Percentiles rank a stretch among this genome's conserved stretches.
phyloP scores from a whole-genome alignment of 306 rosid species.

The Lathyrus aphaca region DNA sequence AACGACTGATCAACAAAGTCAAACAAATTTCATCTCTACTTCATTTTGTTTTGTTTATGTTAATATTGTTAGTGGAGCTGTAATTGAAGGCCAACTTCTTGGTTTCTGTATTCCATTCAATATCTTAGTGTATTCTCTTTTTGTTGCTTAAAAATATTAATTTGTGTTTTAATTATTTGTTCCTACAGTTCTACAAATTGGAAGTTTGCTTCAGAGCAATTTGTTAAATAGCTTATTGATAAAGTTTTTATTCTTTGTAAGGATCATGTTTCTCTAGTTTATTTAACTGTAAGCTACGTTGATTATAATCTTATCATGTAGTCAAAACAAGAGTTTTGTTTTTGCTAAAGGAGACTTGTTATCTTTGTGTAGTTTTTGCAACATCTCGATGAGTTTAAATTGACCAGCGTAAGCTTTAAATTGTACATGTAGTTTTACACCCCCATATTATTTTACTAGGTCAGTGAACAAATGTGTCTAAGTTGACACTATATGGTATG shows the following conservation, averaged over 20 bases:
- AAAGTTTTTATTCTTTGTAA: slow-evolving; percentile 89
- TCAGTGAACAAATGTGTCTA: slow-evolving; percentile 85
- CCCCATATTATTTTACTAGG: slow-evolving; percentile 45
- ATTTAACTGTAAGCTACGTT: slow-evolving; percentile 5
- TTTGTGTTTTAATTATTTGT: slow-evolving; percentile 34
- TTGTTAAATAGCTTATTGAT: slow-evolving; percentile 74
- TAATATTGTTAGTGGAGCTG: too few relatives aligned
- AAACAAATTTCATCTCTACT: too few relatives aligned
- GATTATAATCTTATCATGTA: slow-evolving; percentile 23
- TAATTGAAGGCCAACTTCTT: too few relatives aligned
- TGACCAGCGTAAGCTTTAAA: neutral
- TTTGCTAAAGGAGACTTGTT: neutral
- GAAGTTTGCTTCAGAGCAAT: slow-evolving; percentile 88
- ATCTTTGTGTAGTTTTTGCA: neutral
- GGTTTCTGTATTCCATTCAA: too few relatives aligned
- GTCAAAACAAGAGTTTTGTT: slow-evolving; percentile 1
- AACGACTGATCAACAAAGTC: too few relatives aligned
- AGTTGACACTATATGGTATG: slow-evolving; percentile 79
- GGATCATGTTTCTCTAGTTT: slow-evolving; percentile 31
- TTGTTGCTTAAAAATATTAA: slow-evolving; percentile 22
- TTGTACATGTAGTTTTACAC: slow-evolving; percentile 1
- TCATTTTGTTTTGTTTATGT: too few relatives aligned
- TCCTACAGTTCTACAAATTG: slow-evolving; percentile 77
- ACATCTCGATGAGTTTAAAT: neutral
- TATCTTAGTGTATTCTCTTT: slow-evolving; percentile 10